These are phyloP conservation scores for Solanum tacnaense DNA, from an alignment of 257 asterid species.

Conservation along the genomic window DNA sequence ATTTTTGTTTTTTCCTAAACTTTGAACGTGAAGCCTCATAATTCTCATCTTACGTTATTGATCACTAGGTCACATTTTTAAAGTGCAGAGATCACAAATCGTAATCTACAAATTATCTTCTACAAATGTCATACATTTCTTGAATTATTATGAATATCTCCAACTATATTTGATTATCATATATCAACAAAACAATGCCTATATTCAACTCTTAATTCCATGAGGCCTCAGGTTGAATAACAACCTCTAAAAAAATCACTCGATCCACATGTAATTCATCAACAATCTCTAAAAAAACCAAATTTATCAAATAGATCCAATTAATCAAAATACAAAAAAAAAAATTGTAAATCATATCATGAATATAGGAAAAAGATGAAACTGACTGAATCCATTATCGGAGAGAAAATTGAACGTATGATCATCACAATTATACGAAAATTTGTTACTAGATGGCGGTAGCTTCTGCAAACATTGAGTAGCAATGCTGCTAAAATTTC, in stretches of 20 bases:
- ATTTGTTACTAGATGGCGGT: constrained; percentile 34
- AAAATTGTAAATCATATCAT: background rate
- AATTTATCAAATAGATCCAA: background rate
- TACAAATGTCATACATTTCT: background rate
- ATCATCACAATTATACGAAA: constrained; percentile 41
- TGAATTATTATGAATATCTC: background rate
- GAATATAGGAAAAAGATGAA: background rate
- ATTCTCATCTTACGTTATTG: background rate
- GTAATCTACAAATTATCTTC: background rate
- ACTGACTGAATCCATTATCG: constrained; percentile 49
- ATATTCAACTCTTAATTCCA: background rate
- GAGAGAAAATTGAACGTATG: constrained; percentile 46
- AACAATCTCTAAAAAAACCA: background rate
- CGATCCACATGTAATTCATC: background rate
- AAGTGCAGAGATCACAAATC: background rate
- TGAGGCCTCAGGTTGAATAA: background rate
- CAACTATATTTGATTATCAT: background rate
- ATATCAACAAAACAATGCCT: background rate
- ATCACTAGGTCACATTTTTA: background rate
- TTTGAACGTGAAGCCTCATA: background rate
- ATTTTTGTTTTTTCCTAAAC: background rate
- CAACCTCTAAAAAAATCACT: background rate
- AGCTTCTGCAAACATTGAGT: constrained; percentile 44
- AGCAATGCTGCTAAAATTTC: constrained; percentile 36
- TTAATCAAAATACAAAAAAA: background rate